Base-by-base conservation (phyloP, 2,329 filamentous ascomycete genomes). In the Lasiodiplodia hormozganensis region DNA sequence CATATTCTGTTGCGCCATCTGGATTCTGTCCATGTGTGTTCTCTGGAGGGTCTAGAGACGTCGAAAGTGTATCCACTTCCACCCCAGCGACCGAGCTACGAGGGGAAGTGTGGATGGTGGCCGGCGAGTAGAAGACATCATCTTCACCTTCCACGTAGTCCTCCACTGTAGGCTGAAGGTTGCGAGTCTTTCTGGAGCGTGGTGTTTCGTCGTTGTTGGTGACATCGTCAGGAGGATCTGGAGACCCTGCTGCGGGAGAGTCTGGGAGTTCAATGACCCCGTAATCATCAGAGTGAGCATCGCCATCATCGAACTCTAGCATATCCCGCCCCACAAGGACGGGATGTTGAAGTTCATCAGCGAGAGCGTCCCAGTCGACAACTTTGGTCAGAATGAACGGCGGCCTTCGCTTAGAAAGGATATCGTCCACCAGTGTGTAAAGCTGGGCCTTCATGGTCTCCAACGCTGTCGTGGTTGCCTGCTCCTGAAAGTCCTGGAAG, bases 291-390 rank as follows among this genome's bases (percentile, higher is more conserved):
- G 60, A 38, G 7, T 18, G 14, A 34, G 38, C 23, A 21, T 64
- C 62, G 10, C 16, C 36, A 16, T 47, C 51, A 31, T 52, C 36
- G 10, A 56, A 38, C 62, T 54, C 34, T 38, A 56, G 25, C 23
- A 25, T 16, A 3, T n/a, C 47, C 31, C 47, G 34, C 3, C 54
- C 51, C 23, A n/a, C 62, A 18, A 25, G 11, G 6, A 28, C 51
- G 21, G 51, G 49, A 8, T 56, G 18, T 8, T 47, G 23, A 16
- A 67, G 54, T 34, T 67, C 65, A n/a, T 58, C 40, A 40, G 51
- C 53, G 1, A 67, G 65, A 12, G 65, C 65, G 34, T 57, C 65
- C 65, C 65, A 67, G 38, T 67, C 53, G 36, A 67, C 65, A 16
- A 67, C 47, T 38, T 47, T 65, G 23, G 34, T 56, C 4, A 65